Evolutionary conservation across 495 filamentous ascomycete genomes (phyloP).

Genomic region (Rhizodiscina lignyota): DNA sequence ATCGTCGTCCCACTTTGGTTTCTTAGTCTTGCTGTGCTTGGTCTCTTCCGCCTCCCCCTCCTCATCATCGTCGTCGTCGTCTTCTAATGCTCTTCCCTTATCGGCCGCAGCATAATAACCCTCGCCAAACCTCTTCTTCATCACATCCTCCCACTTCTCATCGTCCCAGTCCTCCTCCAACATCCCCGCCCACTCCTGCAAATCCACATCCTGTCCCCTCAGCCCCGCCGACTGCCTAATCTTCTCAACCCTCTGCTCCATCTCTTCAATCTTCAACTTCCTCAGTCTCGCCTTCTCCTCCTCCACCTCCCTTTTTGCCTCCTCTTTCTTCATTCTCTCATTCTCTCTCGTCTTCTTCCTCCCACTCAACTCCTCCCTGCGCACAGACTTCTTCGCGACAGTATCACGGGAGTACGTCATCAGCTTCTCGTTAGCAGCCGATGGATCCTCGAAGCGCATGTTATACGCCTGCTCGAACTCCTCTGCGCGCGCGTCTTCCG

Average conservation of each 20-base stretch:
- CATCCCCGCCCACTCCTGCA: slow-evolving; percentile 65
- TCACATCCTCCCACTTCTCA: slow-evolving; percentile 73
- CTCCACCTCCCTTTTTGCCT: slow-evolving; percentile 56
- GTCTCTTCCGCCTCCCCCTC: slow-evolving; percentile 27
- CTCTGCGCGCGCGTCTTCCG: slow-evolving; percentile 67
- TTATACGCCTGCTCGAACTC: slow-evolving; percentile 90
- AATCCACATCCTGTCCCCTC: slow-evolving; percentile 45
- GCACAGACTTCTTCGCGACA: slow-evolving; percentile 60
- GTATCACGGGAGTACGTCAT: slow-evolving; percentile 77
- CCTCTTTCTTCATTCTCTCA: slow-evolving; percentile 59
- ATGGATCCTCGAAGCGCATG: slow-evolving; percentile 84
- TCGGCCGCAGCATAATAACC: slow-evolving; percentile 48
- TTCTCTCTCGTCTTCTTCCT: slow-evolving; percentile 62
- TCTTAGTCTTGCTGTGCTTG: slow-evolving; percentile 52
- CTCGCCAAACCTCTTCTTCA: slow-evolving; percentile 72
- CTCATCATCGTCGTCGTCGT: slow-evolving; percentile 29
- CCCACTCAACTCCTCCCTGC: slow-evolving; percentile 60
- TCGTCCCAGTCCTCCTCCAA: slow-evolving; percentile 77
- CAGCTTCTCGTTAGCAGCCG: slow-evolving; percentile 64
- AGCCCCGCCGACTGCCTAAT: slow-evolving; percentile 80
- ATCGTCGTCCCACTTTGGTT: slow-evolving; percentile 92
- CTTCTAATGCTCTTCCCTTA: too few relatives aligned
- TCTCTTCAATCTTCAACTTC: slow-evolving; percentile 75
- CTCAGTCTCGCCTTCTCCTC: slow-evolving; percentile 69
- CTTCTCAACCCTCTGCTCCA: slow-evolving; percentile 61